Percentiles rank a stretch among this genome's conserved stretches.
Conservation (phyloP, 768 basidiomycete species). For the Mrakia gelida region DNA sequence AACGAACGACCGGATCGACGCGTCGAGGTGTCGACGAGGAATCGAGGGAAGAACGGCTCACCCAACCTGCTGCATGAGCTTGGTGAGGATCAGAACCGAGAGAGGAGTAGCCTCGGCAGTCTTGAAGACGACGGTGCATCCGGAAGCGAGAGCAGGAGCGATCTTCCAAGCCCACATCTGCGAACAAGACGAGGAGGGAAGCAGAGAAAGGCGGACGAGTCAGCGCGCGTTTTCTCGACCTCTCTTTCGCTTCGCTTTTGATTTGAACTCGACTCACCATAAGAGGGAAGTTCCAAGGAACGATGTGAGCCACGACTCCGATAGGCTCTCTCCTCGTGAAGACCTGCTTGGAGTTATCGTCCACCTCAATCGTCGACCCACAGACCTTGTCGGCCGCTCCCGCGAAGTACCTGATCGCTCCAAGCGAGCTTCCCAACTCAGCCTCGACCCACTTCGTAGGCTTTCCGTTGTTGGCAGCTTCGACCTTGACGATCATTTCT, state of each 20-base stretch:
- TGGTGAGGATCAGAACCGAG: constrained; percentile 57
- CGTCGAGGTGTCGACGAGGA: constrained; percentile 24
- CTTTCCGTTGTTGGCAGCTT: constrained; percentile 24
- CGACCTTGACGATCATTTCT: constrained; percentile 4
- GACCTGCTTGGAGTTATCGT: constrained; percentile 67
- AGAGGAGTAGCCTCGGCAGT: constrained; percentile 66
- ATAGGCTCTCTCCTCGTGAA: constrained; percentile 86
- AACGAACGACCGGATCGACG: not conserved
- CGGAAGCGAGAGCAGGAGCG: constrained; percentile 74
- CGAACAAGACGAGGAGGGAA: not conserved
- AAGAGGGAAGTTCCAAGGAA: not conserved
- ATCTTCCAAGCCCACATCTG: constrained; percentile 36
- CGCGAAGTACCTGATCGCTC: constrained; percentile 13
- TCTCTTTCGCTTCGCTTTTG: no score
- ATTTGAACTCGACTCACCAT: not conserved
- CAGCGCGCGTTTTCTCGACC: no score
- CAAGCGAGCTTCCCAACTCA: not conserved
- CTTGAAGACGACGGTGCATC: constrained; percentile 76
- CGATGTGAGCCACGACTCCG: constrained; percentile 54
- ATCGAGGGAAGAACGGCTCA: constrained; percentile 9
- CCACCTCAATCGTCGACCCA: constrained; percentile 79
- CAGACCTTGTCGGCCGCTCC: constrained; percentile 71
- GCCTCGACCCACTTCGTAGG: not conserved
- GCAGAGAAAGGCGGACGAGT: not conserved
- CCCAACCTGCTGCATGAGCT: constrained; percentile 7